Percentiles rank a stretch among this genome's conserved stretches.
Evolutionary conservation across 176 grass and related monocot genomes (phyloP).

Genomic region (Carex cristatella): DNA sequence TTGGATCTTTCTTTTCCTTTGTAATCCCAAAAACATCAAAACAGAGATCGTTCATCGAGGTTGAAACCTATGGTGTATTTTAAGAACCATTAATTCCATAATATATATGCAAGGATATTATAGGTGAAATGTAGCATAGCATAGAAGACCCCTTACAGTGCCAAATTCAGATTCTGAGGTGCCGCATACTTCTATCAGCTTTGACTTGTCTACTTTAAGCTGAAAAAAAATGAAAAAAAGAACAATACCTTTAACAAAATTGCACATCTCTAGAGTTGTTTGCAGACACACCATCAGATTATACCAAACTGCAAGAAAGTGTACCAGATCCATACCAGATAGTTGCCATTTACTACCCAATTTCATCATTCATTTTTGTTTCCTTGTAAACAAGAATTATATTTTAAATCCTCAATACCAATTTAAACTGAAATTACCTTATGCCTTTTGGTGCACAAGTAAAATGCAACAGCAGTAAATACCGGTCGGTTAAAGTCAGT

Average conservation of each 20-base stretch:
- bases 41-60: conserved; percentile 89
- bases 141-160: conserved; percentile 37
- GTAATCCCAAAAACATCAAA: conserved; percentile 89
- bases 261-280: background rate
- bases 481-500: conserved; percentile 80
- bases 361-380: background rate
- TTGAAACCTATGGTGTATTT: conserved; percentile 53
- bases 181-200: conserved; percentile 76
- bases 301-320: background rate
- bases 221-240: conserved; percentile 24
- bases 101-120: background rate
- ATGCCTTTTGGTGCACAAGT: conserved; percentile 90
- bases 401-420: background rate
- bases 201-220: conserved; percentile 95
- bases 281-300: background rate
- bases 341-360: background rate
- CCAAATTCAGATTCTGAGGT: conserved; percentile 88
- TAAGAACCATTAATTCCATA: conserved; percentile 26
- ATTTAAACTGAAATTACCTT: conserved; percentile 43
- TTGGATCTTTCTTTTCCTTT: conserved; percentile 91
- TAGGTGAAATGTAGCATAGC: background rate
- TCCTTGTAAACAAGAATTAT: background rate
- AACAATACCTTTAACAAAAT: background rate
- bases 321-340: background rate
- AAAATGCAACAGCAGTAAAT: conserved; percentile 82